Percentiles rank a stretch among this genome's conserved stretches.
phyloP scores from a whole-genome alignment of 2,329 filamentous ascomycete genomes.

The Passalora sequoiae region DNA sequence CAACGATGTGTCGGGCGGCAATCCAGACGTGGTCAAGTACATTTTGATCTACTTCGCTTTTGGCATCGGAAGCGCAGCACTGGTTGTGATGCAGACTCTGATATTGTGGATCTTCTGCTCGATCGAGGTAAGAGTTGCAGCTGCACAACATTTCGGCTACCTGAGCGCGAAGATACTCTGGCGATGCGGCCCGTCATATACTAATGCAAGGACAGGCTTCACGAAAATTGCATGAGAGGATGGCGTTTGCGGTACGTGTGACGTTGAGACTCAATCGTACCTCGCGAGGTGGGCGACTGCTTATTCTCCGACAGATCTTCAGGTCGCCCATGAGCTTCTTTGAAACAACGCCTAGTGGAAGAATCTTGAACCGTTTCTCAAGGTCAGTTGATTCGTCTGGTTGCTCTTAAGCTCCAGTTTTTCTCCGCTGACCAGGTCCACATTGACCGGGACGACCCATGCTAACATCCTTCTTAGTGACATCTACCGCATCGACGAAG shows the following conservation, averaged over 20 bases:
- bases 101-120: conserved; percentile 96
- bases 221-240: conserved; percentile 84
- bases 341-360: conserved; percentile 91
- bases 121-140: conserved; percentile 65
- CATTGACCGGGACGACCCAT: neutral
- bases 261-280: neutral
- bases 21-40: conserved; percentile 77
- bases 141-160: conserved; percentile 5
- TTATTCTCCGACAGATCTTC: conserved; percentile 48
- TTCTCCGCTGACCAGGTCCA: conserved; percentile 8
- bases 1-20: conserved; percentile 64
- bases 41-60: conserved; percentile 95
- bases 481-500: conserved; percentile 62
- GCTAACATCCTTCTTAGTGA: conserved; percentile 2
- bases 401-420: conserved; percentile 4
- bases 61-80: conserved; percentile 74
- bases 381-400: conserved; percentile 53
- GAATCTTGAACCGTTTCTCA: conserved; percentile 94
- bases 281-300: conserved; percentile 1
- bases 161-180: conserved; percentile 18
- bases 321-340: conserved; percentile 98
- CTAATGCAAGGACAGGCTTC: conserved; percentile 59
- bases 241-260: conserved; percentile 8
- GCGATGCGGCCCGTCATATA: conserved; percentile 21
- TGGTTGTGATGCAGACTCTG: conserved; percentile 80